A percentile compares a stretch with the other conserved stretches of the same genome.
Conservation (phyloP, 306 rosid genomes). For the Rosa persica region DNA sequence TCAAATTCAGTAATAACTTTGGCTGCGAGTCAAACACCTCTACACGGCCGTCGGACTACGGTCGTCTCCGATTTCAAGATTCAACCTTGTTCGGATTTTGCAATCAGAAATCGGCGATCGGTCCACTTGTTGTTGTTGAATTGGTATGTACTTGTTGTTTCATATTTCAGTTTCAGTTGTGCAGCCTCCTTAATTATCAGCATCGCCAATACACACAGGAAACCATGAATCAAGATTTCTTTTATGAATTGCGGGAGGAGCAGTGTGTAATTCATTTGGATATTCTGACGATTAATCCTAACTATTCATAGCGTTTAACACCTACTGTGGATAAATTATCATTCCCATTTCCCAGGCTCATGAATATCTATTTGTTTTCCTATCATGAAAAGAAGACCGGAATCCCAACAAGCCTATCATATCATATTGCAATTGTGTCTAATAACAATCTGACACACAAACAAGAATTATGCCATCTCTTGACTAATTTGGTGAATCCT, state of each 20-base stretch:
- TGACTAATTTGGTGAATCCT: neutral
- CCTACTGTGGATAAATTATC: neutral
- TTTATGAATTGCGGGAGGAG: too few relatives aligned
- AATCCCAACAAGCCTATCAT: neutral
- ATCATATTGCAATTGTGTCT: slow-evolving; percentile 8
- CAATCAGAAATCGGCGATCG: neutral
- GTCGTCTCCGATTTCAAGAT: slow-evolving; percentile 11
- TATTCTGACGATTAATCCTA: neutral
- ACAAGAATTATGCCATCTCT: too few relatives aligned
- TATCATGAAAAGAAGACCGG: neutral
- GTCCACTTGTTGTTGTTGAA: neutral
- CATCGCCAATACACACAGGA: neutral
- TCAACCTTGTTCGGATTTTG: slow-evolving; percentile 1
- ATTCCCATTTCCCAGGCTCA: neutral
- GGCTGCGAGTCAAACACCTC: neutral
- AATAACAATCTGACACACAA: neutral
- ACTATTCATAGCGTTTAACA: too few relatives aligned
- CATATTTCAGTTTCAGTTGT: neutral
- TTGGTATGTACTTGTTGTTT: neutral
- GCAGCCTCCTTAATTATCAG: too few relatives aligned
- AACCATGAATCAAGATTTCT: neutral
- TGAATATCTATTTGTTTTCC: neutral
- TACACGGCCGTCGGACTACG: neutral
- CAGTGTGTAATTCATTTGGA: neutral
- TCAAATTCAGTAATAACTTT: too few relatives aligned